phyloP scores from a whole-genome alignment of 1,284 basidiomycete genomes.

The Amylostereum areolatum region DNA sequence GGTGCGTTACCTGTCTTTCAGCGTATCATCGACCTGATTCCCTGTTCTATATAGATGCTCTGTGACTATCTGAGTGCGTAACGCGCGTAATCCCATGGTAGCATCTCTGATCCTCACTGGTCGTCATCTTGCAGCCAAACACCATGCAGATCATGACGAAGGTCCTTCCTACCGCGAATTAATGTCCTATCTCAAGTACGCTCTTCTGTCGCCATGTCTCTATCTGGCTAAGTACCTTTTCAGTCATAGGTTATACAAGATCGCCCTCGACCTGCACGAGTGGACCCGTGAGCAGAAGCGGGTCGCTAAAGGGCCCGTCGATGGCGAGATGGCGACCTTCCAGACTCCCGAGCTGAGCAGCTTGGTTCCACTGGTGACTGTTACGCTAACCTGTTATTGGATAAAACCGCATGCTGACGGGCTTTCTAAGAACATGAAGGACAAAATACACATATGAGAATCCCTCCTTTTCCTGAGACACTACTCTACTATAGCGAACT shows the following conservation, averaged over 20 bases:
- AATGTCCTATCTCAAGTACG: too few species aligned
- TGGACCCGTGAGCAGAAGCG: slow-evolving; percentile 8
- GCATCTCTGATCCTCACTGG: too few species aligned
- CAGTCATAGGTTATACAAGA: slow-evolving; percentile 5
- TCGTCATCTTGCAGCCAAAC: neutral
- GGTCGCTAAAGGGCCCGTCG: neutral
- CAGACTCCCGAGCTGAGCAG: slow-evolving; percentile 7
- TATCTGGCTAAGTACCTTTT: neutral
- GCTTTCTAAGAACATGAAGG: too few species aligned
- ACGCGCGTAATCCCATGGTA: too few species aligned
- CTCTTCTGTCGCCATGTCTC: too few species aligned
- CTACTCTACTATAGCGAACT: too few species aligned
- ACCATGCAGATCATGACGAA: neutral
- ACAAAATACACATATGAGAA: too few species aligned
- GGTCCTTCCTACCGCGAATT: too few species aligned
- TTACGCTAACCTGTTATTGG: too few species aligned
- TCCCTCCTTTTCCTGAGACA: too few species aligned
- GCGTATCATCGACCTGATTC: neutral
- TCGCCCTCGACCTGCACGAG: slow-evolving; percentile 4
- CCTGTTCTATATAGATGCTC: neutral
- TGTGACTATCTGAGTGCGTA: neutral
- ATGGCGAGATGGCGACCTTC: slow-evolving; percentile 9
- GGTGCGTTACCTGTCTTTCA: slow-evolving; percentile 3
- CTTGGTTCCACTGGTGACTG: neutral
- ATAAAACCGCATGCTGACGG: too few species aligned